Base-by-base conservation (phyloP, 371 early-diverging fungal species). In the Mortierella sp. region DNA sequence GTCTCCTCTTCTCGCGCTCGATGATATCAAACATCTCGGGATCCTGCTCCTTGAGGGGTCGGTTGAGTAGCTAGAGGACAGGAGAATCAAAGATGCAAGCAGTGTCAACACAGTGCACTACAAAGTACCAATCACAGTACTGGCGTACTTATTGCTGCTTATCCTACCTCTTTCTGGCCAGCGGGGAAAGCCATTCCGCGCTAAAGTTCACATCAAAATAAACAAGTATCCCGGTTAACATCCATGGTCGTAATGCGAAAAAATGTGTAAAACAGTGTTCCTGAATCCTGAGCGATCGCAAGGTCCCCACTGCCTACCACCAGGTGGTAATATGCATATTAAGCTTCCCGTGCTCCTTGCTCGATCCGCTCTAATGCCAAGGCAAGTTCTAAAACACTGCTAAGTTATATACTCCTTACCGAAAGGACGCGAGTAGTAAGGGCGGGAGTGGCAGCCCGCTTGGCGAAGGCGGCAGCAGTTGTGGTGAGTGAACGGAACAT, bases 21-120 rank as follows among this genome's bases (percentile, higher is more conserved):
- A 99, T 94, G 67, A 99, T 94, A 72, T 95, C 88, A 78, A 88
- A 92, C 82, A 99, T 87, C 80, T 97, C 97, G 11, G 97, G 97
- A 81, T 99, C 99, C 54, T 81, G 85, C 52, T 86, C 83, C 53
- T 86, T 82, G 64, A 94, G 79, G 51, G 86, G 85, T 52, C 82
- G 80, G 79, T 93, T 94, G 39, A 94, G 85, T 53, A 86, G 82
- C 85, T 87, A 69, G 8, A 31, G 24, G 24, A 11, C 8, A 9
- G 27, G 0, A 28, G 24, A 32, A 31, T n/a, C 23, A 42, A 42
- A 15, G 19, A 49, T 17, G 14, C 50, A 28, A 21, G 23, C 28
- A n/a, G 48, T 47, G 27, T 44, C n/a, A n/a, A n/a, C n/a, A n/a
- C n/a, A n/a, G n/a, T n/a, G n/a, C n/a, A n/a, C n/a, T n/a, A n/a